Evolutionary conservation across 495 filamentous ascomycete species (phyloP).

Genomic region (Clavariopsis aquatica): DNA sequence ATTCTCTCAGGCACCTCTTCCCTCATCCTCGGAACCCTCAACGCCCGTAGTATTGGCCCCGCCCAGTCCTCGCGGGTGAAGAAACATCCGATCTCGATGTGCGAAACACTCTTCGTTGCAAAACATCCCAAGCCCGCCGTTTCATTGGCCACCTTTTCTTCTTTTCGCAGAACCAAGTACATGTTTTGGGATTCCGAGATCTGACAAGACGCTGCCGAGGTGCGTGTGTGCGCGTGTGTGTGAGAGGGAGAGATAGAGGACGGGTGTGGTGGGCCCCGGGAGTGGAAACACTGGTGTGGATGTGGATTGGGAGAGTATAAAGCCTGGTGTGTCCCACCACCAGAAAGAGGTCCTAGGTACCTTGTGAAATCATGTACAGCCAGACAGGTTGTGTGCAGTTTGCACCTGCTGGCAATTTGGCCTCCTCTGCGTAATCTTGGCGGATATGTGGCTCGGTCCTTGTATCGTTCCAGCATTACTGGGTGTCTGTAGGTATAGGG

Average conservation of each 20-base stretch:
- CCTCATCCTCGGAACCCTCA: background rate
- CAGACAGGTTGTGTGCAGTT: no score
- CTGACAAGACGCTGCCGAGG: background rate
- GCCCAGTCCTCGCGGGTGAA: background rate
- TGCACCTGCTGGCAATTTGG: no score
- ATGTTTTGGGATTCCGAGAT: background rate
- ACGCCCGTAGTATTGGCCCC: background rate
- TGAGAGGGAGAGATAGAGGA: background rate
- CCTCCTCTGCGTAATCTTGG: no score
- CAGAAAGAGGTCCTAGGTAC: no score
- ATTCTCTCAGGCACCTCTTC: background rate
- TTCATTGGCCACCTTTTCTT: background rate
- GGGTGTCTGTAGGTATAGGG: no score
- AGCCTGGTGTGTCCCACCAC: background rate
- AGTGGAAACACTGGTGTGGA: background rate
- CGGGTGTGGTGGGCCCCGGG: background rate
- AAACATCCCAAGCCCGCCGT: conserved; percentile 18
- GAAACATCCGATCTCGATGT: conserved; percentile 16
- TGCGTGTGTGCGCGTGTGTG: background rate
- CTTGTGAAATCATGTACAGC: no score
- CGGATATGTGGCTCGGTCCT: no score
- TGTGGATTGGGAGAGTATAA: background rate
- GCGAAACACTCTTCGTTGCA: conserved; percentile 30
- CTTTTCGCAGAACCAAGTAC: background rate
- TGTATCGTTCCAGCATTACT: no score